Conservation (phyloP, 345 rosid genomes). For the Camelina laxa region DNA sequence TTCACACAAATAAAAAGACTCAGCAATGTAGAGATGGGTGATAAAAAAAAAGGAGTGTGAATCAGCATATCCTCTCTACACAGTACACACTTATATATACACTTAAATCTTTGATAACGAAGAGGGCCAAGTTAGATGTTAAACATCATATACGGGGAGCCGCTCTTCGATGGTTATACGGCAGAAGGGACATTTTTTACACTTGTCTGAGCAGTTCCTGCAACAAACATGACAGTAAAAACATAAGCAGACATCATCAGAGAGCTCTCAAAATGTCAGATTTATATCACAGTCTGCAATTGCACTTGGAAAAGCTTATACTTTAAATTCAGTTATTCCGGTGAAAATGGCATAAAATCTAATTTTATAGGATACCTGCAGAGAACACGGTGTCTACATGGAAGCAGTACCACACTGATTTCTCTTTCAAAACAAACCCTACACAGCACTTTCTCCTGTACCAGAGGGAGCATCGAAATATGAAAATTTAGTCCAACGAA, state of each 20-base stretch:
- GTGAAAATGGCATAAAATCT: not conserved
- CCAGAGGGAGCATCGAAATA: not conserved
- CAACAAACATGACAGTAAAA: constrained; percentile 35
- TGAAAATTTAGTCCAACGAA: not conserved
- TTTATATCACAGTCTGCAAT: not conserved
- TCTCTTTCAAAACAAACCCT: constrained; percentile 94
- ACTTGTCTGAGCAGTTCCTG: constrained; percentile 90
- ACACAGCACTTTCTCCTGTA: constrained; percentile 93
- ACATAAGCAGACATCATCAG: constrained; percentile 22
- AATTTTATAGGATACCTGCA: constrained; percentile 64
- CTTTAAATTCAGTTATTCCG: not conserved
- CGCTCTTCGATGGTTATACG: constrained; percentile 76
- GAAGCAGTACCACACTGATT: constrained; percentile 86
- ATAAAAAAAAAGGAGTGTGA: not conserved
- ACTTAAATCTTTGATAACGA: constrained; percentile 2
- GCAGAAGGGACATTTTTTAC: constrained; percentile 94
- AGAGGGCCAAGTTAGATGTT: constrained; percentile 42
- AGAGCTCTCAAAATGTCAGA: not conserved
- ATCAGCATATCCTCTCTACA: constrained; percentile 14
- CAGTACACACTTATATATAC: constrained; percentile 27
- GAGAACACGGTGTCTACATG: constrained; percentile 90
- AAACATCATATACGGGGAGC: constrained; percentile 88
- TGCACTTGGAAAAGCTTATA: constrained; percentile 8
- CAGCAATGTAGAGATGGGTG: constrained; percentile 2
- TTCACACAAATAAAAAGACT: constrained; percentile 28